Percentiles rank a stretch among this genome's conserved stretches.
Conservation (phyloP, 2,329 filamentous ascomycete genomes). For the Lachnellula cervina region DNA sequence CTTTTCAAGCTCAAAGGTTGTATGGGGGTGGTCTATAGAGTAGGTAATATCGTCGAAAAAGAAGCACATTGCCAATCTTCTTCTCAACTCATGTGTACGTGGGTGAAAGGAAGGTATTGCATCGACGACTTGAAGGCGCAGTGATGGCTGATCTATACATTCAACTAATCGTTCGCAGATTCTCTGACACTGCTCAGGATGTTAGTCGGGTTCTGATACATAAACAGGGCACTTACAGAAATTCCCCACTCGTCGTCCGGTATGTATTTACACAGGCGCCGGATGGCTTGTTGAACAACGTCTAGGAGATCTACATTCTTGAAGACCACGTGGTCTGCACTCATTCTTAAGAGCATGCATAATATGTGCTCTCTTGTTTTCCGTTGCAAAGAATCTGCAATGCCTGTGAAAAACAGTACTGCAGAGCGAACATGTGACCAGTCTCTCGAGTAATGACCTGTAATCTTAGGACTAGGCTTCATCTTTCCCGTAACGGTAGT, state of each 20-base stretch:
- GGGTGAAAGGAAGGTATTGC: constrained; percentile 51
- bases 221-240: constrained; percentile 31
- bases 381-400: constrained; percentile 26
- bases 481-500: constrained; percentile 27
- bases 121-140: constrained; percentile 55
- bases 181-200: constrained; percentile 40
- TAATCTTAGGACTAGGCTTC: constrained; percentile 12
- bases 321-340: constrained; percentile 47
- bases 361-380: constrained; percentile 34
- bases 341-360: constrained; percentile 49
- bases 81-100: constrained; percentile 54
- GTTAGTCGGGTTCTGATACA: constrained; percentile 7
- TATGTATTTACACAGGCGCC: constrained; percentile 41
- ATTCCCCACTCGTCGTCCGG: constrained; percentile 33
- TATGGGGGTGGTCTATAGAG: constrained; percentile 38
- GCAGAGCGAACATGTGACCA: constrained; percentile 25
- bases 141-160: constrained; percentile 42
- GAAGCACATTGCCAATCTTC: constrained; percentile 61
- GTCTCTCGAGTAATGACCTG: constrained; percentile 21
- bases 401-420: constrained; percentile 19
- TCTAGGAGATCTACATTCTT: constrained; percentile 39
- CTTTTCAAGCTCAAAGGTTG: constrained; percentile 34
- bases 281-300: constrained; percentile 40
- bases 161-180: constrained; percentile 44
- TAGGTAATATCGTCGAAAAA: constrained; percentile 49